phyloP scores from a whole-genome alignment of 192 early-diverging fungal genomes.

The Radiomyces spectabilis region DNA sequence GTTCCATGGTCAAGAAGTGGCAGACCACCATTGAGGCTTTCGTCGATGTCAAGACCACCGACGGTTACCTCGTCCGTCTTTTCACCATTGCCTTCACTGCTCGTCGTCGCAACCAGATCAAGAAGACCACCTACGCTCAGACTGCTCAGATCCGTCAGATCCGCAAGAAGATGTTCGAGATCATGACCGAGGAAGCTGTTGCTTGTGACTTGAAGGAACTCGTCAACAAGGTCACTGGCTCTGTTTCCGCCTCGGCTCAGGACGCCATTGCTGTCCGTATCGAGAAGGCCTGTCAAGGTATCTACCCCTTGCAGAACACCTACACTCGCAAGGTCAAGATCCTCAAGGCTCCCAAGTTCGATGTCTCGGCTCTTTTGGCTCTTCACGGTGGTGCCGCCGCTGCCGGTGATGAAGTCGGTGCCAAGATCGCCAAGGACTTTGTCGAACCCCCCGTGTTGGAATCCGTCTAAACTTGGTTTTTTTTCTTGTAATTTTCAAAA shows the following conservation, averaged over 20 bases:
- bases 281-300: constrained; percentile 90
- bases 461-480: constrained; percentile 61
- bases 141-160: constrained; percentile 94
- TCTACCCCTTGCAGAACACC: constrained; percentile 97
- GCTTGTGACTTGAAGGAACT: constrained; percentile 89
- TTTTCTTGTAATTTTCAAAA: no score
- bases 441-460: constrained; percentile 76
- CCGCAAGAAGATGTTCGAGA: constrained; percentile 99
- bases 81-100: constrained; percentile 98
- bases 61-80: constrained; percentile 98
- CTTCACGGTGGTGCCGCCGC: constrained; percentile 81
- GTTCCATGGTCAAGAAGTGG: constrained; percentile 99
- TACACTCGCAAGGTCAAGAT: constrained; percentile 98
- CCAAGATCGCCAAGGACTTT: constrained; percentile 64
- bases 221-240: constrained; percentile 87
- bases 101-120: constrained; percentile 88
- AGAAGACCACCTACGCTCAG: constrained; percentile 98
- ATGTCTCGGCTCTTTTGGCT: constrained; percentile 91
- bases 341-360: constrained; percentile 93
- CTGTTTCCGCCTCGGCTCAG: constrained; percentile 14
- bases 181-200: constrained; percentile 80
- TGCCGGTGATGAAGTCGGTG: constrained; percentile 75
- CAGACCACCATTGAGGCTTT: constrained; percentile 84
- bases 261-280: constrained; percentile 96
- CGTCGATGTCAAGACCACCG: constrained; percentile 99